phyloP scores from a whole-genome alignment of 1,139 yeast genomes.

The Candida frijolesensis region DNA sequence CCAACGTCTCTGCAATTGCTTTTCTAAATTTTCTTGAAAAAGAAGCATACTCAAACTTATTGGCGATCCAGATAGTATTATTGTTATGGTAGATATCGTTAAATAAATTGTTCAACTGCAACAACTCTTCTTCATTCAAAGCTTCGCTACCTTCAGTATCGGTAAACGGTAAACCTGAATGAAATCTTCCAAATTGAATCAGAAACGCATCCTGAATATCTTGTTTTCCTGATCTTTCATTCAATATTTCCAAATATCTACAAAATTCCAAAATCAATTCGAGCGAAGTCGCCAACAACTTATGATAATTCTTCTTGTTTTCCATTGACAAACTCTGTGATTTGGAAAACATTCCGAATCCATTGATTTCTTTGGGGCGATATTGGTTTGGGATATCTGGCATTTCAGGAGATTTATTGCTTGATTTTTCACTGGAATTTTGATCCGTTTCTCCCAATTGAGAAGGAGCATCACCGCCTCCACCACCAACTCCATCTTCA shows the following conservation, averaged over 20 bases:
- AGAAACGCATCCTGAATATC: conserved; percentile 8
- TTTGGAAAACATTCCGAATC: conserved; percentile 9
- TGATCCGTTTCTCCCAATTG: not conserved
- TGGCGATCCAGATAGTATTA: conserved; percentile 9
- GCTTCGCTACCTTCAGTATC: not conserved
- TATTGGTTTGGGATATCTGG: conserved; percentile 9
- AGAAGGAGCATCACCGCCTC: not conserved
- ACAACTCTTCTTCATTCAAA: conserved; percentile 8
- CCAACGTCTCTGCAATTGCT: conserved; percentile 8
- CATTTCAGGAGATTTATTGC: not conserved
- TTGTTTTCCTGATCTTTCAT: conserved; percentile 8
- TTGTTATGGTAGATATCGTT: conserved; percentile 8
- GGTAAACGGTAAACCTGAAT: conserved; percentile 10
- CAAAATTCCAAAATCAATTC: conserved; percentile 10
- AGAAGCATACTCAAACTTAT: conserved; percentile 11
- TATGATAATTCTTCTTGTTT: conserved; percentile 5
- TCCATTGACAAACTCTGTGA: conserved; percentile 7
- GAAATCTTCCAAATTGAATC: conserved; percentile 9
- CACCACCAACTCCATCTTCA: not conserved
- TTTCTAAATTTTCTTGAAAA: conserved; percentile 9
- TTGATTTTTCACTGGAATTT: not conserved
- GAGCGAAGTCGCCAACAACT: conserved; percentile 3
- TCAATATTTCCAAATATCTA: conserved; percentile 8
- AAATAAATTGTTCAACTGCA: conserved; percentile 8
- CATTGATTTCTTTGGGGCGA: conserved; percentile 11